phyloP scores from a whole-genome alignment of 441 rosid genomes.

The Brassica hybrid region DNA sequence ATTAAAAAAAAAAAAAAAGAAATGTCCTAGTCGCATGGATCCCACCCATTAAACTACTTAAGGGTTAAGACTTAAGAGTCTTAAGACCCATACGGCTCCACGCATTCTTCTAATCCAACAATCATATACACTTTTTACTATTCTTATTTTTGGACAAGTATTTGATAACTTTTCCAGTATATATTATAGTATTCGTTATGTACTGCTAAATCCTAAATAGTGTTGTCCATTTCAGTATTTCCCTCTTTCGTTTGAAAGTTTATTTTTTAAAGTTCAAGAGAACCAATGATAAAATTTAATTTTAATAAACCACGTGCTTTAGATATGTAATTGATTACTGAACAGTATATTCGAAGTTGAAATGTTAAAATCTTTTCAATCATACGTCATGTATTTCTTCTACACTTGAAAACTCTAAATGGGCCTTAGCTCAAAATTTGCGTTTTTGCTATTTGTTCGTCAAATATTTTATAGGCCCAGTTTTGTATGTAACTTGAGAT shows the following conservation, averaged over 20 bases:
- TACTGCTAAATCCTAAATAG: neutral
- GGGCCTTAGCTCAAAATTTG: neutral
- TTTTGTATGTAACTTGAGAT: too few relatives aligned
- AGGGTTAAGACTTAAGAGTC: too few relatives aligned
- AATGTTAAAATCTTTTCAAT: neutral
- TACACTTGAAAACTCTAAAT: neutral
- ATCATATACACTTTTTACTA: neutral
- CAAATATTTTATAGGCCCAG: neutral
- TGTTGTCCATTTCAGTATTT: neutral
- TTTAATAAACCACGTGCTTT: neutral
- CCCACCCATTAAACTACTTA: slow-evolving; percentile 20
- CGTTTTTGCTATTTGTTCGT: neutral
- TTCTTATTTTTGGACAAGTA: slow-evolving; percentile 1
- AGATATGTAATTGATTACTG: neutral
- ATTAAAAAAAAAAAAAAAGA: neutral
- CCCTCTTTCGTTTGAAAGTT: neutral
- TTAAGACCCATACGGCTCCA: neutral
- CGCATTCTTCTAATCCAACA: neutral
- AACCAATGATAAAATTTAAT: neutral
- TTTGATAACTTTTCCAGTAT: neutral
- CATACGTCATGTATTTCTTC: neutral
- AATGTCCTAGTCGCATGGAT: slow-evolving; percentile 9
- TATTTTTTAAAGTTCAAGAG: neutral
- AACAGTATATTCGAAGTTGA: neutral
- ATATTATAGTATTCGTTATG: neutral